phyloP scores from a whole-genome alignment of 2,329 filamentous ascomycete species.

The Thelonectria blattea region DNA sequence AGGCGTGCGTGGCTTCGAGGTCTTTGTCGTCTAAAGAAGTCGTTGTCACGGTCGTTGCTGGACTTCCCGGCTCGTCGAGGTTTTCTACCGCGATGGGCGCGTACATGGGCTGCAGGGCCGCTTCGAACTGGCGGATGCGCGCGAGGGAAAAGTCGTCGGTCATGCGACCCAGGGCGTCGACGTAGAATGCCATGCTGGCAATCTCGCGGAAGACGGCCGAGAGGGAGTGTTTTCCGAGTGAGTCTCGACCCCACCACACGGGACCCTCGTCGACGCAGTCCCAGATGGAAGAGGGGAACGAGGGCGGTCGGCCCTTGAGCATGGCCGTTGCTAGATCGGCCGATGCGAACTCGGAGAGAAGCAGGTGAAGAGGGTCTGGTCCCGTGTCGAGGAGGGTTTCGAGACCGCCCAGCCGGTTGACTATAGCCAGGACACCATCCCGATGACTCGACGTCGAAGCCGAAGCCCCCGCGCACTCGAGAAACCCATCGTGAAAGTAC shows the following conservation, averaged over 20 bases:
- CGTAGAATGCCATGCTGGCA: slow-evolving; percentile 39
- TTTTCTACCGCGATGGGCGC: slow-evolving; percentile 37
- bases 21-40: slow-evolving; percentile 18
- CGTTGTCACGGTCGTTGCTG: too few relatives aligned
- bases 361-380: slow-evolving; percentile 43
- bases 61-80: slow-evolving; percentile 7
- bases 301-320: slow-evolving; percentile 46
- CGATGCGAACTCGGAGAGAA: slow-evolving; percentile 51
- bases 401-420: slow-evolving; percentile 42
- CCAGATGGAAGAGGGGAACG: slow-evolving; percentile 47
- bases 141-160: slow-evolving; percentile 37
- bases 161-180: slow-evolving; percentile 28
- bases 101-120: slow-evolving; percentile 35
- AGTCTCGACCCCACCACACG: slow-evolving; percentile 51
- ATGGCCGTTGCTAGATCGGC: slow-evolving; percentile 51
- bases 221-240: slow-evolving; percentile 42
- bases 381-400: slow-evolving; percentile 31
- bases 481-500: slow-evolving; percentile 49
- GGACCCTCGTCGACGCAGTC: slow-evolving; percentile 46
- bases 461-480: slow-evolving; percentile 41
- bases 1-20: slow-evolving; percentile 42
- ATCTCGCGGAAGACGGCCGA: slow-evolving; percentile 44
- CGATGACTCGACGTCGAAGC: slow-evolving; percentile 45
- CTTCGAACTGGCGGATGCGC: slow-evolving; percentile 39
- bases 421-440: slow-evolving; percentile 45